Base-by-base conservation (phyloP, 1,284 basidiomycete species). In the Mrakiaceae sp. region DNA sequence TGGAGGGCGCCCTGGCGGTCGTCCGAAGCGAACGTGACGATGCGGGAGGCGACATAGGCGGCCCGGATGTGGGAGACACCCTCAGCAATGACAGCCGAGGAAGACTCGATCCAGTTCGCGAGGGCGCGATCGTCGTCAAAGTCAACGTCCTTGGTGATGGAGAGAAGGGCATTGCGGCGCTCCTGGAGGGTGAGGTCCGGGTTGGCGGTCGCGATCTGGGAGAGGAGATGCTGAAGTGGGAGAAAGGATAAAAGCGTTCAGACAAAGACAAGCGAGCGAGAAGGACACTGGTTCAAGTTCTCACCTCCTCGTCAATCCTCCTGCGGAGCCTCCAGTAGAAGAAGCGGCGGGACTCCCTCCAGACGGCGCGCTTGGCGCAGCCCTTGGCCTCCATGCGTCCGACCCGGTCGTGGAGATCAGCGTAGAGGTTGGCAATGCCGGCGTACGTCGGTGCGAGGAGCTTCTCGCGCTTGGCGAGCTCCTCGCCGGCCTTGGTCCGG, bases 361-460 rank as follows among this genome's bases (percentile, higher is more conserved):
- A 96, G 66, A 86, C 83, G 66, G 83, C 84, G 46, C 84, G 81
- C 72, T 83, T 88, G 55, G 87, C 93, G 73, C 88, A 96, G 16
- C 92, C 94, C 78, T 98, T 98, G 43, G 94, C 94, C 78, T 96
- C 90, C 95, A 98, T 98, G 67, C 95, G 90, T 67, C 93, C 94
- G 55, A 87, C 83, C 64, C 92, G 89, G 78, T 93, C 90, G 75
- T 97, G 96, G 69, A 97, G 85, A 77, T 99, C 96, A 58, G 94
- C 95, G 73, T 97, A 98, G 60, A 96, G 82, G 68, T 96, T 78
- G 40, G 95, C 94, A 66, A 98, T 85, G 70, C 94, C 90, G 76
- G 90, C 90, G 79, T 94, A 98, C 11, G 91, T 87, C 5, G 94
- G 94, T 67, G 85, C 82, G 68, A 98, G 78, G 71, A 88, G 79